Base-by-base conservation (phyloP, 495 filamentous ascomycete species). In the Hyaloscypha hepaticicola region DNA sequence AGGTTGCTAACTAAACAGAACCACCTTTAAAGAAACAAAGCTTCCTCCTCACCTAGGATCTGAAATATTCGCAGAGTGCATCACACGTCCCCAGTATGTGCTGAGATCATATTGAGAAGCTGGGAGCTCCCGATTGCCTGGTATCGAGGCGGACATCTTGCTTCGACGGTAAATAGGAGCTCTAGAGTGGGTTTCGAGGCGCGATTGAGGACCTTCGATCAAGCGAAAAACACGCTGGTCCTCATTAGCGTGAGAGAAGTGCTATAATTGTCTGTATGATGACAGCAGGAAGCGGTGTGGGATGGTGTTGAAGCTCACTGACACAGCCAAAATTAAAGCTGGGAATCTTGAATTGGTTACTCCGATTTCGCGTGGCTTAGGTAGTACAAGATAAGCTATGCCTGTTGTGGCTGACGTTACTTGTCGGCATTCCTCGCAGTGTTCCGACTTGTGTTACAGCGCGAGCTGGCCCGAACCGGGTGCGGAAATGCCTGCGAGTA, bases 51-150 rank as follows among this genome's bases (percentile, higher is more conserved):
- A 99, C 95, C 93, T 94, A 66, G 95, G 95, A 80, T 99, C 95
- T 73, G 93, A 87, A 66, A 99, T 86, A 70, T 94, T 88, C 14
- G 89, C 90, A 3, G 92, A 88, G 78, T 99, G 95, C 73, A 85
- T 84, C 67, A 99, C 96, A 16, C 95, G 88, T 51, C 95, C 95
- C 91, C 90, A 94, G 78, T 99, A 99, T 59, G 92, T 96, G 70
- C 76, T 85, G 72, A 98, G 82, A 73, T 99, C 89, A 80, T 97
- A 94, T 75, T 91, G 93, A 22, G 95, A 98, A 56, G 85, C 82
- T 63, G 95, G 95, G 28, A 96, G 83, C 70, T 95, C 90, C 70
- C 94, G 87, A 63, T 77, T 86, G 63, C 95, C 95, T 50, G 93
- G 92, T 7, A 97, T 81, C 45, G 95, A 96, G 66, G 92, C 81